Base-by-base conservation (phyloP, 108 stramenopile species). In the Fistulifera solaris region DNA sequence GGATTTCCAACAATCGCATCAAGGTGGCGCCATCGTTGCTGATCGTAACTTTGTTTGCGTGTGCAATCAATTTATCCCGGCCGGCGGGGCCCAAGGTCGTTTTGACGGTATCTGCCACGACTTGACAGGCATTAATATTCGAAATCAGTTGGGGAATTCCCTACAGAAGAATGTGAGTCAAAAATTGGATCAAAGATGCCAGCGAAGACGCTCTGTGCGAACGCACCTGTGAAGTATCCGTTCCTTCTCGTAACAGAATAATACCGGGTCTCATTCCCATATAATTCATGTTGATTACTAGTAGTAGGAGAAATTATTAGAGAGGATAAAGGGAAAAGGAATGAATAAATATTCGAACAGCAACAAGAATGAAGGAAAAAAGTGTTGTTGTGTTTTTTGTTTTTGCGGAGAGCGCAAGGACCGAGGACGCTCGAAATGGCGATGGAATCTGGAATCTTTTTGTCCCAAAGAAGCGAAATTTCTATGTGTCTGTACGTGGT, bases 71-170 rank as follows among this genome's bases (percentile, higher is more conserved):
- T 67, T 99, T 99, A 87, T 99, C 98, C 95, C 98, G 98, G 13
- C 98, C 98, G 50, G 95, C 79, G 21, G 98, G 98, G 1, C 98
- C 98, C 40, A 99, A 73, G 18, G 91, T 92, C 35, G 97, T 98
- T 21, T 95, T 83, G 61, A 99, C 77, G 38, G 96, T 91, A 62
- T 97, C 94, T 17, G 98, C 98, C 4, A 98, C 94, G 12, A 96
- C 98, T 54, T 95, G 80, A 58, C 98, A 99, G 31, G 98, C 96
- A 63, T 99, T 99, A 62, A 99, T 99, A 70, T 99, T 99, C 68
- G 83, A 85, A 53, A 99, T 84, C 31, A 99, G 81, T 74, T 99
- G 97, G 17, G 95, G 91, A 67, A 85, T 96, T 11, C 98, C 98
- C 94, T 99, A 49, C 21, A 45, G 35, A 13, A 19, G 22, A 51